Evolutionary conservation across 176 grass and related monocot species (phyloP).

Genomic region (Alopecurus myosuroides): DNA sequence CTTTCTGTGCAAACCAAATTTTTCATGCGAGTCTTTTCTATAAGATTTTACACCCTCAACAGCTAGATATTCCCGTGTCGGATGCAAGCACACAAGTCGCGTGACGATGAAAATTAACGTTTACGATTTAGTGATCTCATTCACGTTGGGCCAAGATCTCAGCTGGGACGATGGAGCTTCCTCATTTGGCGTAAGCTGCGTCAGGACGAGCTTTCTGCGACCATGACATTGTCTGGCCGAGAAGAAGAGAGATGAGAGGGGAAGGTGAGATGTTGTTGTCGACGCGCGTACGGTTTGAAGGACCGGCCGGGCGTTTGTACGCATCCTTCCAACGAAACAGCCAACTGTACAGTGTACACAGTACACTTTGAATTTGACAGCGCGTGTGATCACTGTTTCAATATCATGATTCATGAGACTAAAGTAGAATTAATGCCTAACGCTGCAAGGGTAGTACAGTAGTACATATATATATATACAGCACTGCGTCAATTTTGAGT

Average conservation of each 20-base stretch:
- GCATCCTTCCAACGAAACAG: background rate
- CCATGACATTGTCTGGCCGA: background rate
- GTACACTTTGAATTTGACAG: background rate
- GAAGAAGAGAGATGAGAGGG: background rate
- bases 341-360: background rate
- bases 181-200: background rate
- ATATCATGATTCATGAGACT: too few species aligned
- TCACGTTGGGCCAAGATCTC: background rate
- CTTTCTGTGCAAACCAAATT: background rate
- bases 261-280: conserved; percentile 7
- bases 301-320: background rate
- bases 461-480: too few species aligned
- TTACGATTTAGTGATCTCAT: too few species aligned
- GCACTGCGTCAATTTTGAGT: too few species aligned
- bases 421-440: background rate
- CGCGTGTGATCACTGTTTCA: background rate
- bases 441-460: too few species aligned
- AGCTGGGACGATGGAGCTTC: background rate
- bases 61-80: too few species aligned
- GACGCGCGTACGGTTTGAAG: background rate
- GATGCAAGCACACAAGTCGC: too few species aligned
- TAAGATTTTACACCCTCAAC: background rate
- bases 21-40: background rate
- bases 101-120: too few species aligned
- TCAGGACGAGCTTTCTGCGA: background rate